These are phyloP conservation scores for Quaeritorhiza haematococci DNA, from an alignment of 371 early-diverging fungal genomes.

Conservation along the genomic window DNA sequence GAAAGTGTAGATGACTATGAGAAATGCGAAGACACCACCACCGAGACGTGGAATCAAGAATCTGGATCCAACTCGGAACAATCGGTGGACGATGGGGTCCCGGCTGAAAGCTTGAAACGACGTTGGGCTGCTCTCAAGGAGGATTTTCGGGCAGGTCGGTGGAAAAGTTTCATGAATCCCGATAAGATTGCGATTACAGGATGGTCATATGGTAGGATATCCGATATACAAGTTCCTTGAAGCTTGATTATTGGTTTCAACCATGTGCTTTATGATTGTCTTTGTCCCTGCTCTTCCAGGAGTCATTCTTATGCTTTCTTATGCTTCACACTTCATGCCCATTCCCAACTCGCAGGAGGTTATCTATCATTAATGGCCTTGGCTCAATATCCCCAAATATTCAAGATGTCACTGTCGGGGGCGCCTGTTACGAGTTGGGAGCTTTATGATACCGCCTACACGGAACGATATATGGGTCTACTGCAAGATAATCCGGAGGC, in stretches of 20 bases:
- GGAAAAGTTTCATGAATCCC: slow-evolving; percentile 1
- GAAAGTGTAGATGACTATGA: too few species aligned
- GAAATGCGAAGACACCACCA: too few species aligned
- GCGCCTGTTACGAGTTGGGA: slow-evolving; percentile 66
- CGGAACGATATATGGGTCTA: slow-evolving; percentile 73
- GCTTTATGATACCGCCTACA: slow-evolving; percentile 67
- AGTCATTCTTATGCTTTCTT: slow-evolving; percentile 22
- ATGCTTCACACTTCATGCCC: too few species aligned
- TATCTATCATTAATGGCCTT: slow-evolving; percentile 68
- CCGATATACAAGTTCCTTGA: slow-evolving; percentile 15
- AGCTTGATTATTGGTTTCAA: neutral
- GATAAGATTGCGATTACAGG: slow-evolving; percentile 7
- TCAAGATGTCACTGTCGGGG: slow-evolving; percentile 69
- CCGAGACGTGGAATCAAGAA: too few species aligned
- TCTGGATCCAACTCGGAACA: too few species aligned
- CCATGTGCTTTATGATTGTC: neutral
- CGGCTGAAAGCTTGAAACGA: too few species aligned
- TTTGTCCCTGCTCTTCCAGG: slow-evolving; percentile 52
- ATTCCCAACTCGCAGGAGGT: slow-evolving; percentile 50
- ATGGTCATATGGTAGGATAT: slow-evolving; percentile 17
- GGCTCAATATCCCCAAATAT: slow-evolving; percentile 56
- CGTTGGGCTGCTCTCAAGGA: too few species aligned
- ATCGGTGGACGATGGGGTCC: too few species aligned
- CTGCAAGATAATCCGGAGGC: slow-evolving; percentile 45
- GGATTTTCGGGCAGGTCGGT: neutral